Percentiles rank a stretch among this genome's conserved stretches.
Evolutionary conservation across 441 rosid genomes (phyloP).

Genomic region (Euphorbia schlechtendalii): DNA sequence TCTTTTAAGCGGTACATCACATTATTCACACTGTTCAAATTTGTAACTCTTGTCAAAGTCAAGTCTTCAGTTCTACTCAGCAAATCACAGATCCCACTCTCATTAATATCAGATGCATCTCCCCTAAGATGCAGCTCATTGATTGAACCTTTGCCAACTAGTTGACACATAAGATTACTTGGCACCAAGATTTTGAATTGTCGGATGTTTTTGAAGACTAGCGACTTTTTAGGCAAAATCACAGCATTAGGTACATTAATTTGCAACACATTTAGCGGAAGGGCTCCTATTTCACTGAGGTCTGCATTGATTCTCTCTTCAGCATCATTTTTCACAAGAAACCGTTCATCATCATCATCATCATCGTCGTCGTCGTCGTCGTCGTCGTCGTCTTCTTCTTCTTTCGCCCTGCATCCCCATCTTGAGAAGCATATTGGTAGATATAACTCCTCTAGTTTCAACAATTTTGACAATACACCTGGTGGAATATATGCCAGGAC

Average conservation of each 20-base stretch:
- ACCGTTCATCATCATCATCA: too few species aligned
- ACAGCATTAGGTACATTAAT: background rate
- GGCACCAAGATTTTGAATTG: background rate
- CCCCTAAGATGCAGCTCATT: conserved; percentile 3
- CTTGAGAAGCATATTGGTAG: background rate
- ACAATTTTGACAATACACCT: too few species aligned
- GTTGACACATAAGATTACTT: too few species aligned
- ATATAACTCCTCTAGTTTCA: too few species aligned
- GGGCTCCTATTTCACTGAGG: background rate
- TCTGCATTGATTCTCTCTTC: background rate
- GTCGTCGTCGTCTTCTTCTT: background rate
- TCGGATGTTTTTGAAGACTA: background rate
- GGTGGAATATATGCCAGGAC: background rate
- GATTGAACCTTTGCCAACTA: background rate
- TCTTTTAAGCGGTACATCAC: background rate
- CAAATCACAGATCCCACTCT: background rate
- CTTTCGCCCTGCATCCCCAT: background rate
- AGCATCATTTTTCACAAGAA: background rate
- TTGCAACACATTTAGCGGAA: conserved; percentile 3
- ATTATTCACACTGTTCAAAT: conserved; percentile 7
- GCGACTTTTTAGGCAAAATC: background rate
- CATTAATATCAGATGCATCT: background rate
- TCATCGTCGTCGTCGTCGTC: too few species aligned
- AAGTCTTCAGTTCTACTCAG: conserved; percentile 3
- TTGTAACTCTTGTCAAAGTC: background rate